phyloP scores from a whole-genome alignment of 148 eudicot species.

The Rhododendron molle region DNA sequence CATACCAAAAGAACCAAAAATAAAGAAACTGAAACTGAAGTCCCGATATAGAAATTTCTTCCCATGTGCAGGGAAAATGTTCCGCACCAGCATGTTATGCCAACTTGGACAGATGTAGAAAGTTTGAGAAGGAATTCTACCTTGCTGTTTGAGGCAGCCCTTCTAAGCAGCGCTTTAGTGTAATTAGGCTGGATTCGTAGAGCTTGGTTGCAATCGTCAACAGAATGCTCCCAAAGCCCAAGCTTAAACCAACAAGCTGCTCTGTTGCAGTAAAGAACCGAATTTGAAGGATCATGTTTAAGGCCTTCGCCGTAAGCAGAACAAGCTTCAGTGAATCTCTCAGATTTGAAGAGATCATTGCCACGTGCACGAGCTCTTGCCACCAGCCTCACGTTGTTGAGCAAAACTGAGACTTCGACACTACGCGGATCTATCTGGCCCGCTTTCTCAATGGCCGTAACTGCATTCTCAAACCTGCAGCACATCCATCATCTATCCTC shows the following conservation, averaged over 20 bases:
- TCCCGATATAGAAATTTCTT: neutral
- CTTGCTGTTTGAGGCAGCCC: slow-evolving; percentile 82
- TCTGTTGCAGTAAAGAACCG: slow-evolving; percentile 85
- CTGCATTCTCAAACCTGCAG: slow-evolving; percentile 90
- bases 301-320: slow-evolving; percentile 92
- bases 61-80: neutral
- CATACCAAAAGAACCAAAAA: neutral
- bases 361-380: slow-evolving; percentile 83
- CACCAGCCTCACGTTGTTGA: slow-evolving; percentile 59
- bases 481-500: slow-evolving; percentile 41
- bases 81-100: neutral
- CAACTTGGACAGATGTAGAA: neutral
- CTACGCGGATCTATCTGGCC: slow-evolving; percentile 55
- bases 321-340: slow-evolving; percentile 85
- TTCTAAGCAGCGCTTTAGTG: slow-evolving; percentile 81
- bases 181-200: slow-evolving; percentile 73
- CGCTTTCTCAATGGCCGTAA: slow-evolving; percentile 59
- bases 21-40: neutral
- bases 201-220: slow-evolving; percentile 84
- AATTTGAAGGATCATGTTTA: slow-evolving; percentile 60
- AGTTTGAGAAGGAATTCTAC: slow-evolving; percentile 25
- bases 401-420: slow-evolving; percentile 45
- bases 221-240: slow-evolving; percentile 65
- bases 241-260: slow-evolving; percentile 96
- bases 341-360: slow-evolving; percentile 77